These are phyloP conservation scores for Linum lewisii DNA, from an alignment of 345 rosid genomes.

Conservation along the genomic window DNA sequence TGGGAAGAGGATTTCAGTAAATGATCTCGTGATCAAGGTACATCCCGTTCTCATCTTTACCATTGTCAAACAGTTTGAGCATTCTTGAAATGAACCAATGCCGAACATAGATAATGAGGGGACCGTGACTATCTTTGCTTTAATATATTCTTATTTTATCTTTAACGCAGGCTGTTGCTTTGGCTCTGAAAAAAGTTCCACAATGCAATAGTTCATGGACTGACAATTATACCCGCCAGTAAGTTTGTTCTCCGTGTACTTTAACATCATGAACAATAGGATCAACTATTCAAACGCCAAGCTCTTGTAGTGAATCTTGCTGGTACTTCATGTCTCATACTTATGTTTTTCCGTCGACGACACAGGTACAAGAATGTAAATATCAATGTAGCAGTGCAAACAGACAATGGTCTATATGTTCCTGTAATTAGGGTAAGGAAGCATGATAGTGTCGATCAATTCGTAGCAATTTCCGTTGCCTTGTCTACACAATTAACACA, in stretches of 20 bases:
- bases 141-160: not conserved
- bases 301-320: slow-evolving; percentile 2
- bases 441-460: not conserved
- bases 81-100: too few species aligned
- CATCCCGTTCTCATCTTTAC: not conserved
- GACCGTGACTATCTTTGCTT: not conserved
- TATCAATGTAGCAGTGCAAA: slow-evolving; percentile 91
- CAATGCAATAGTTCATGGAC: slow-evolving; percentile 99
- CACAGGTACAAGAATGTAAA: slow-evolving; percentile 77
- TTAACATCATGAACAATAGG: not conserved
- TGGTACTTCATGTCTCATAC: slow-evolving; percentile 5
- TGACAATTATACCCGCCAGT: slow-evolving; percentile 88
- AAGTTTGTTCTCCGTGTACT: slow-evolving; percentile 20
- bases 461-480: not conserved
- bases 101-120: too few species aligned
- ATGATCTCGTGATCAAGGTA: slow-evolving; percentile 99
- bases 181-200: slow-evolving; percentile 89
- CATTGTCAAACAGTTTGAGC: not conserved
- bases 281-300: not conserved
- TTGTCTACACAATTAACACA: not conserved
- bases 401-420: slow-evolving; percentile 88
- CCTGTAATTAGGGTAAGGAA: slow-evolving; percentile 83
- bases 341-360: slow-evolving; percentile 4
- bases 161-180: slow-evolving; percentile 78
- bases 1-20: slow-evolving; percentile 82